A percentile compares a stretch with the other conserved stretches of the same genome.
Conservation (phyloP, 1,284 basidiomycete species). For the Ustilago curta region DNA sequence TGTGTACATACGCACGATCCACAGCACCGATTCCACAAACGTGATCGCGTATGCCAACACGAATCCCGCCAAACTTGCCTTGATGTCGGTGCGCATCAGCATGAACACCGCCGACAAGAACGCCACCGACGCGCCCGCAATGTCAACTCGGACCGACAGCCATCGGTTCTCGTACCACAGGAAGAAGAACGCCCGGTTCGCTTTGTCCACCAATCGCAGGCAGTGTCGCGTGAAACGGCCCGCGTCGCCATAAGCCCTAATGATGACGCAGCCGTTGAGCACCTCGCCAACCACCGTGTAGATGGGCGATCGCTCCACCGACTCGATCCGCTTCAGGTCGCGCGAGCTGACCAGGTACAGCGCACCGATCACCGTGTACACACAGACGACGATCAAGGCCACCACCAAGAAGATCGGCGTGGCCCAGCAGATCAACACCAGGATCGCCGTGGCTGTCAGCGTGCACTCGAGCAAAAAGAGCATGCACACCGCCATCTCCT, state of each 20-base stretch:
- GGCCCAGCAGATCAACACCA: slow-evolving; percentile 65
- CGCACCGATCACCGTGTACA: slow-evolving; percentile 64
- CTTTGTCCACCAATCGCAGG: slow-evolving; percentile 71
- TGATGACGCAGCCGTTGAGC: slow-evolving; percentile 81
- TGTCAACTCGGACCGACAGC: slow-evolving; percentile 68
- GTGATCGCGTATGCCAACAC: slow-evolving; percentile 65
- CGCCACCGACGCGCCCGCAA: slow-evolving; percentile 63
- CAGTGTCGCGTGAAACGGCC: slow-evolving; percentile 76
- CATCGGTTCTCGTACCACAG: slow-evolving; percentile 74
- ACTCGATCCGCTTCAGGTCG: slow-evolving; percentile 68
- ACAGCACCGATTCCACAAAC: slow-evolving; percentile 76
- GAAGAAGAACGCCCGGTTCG: slow-evolving; percentile 69
- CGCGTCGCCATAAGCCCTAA: slow-evolving; percentile 88
- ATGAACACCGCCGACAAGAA: slow-evolving; percentile 71
- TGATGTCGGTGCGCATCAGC: slow-evolving; percentile 71
- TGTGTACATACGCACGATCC: slow-evolving; percentile 66
- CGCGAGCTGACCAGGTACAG: slow-evolving; percentile 67
- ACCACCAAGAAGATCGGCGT: slow-evolving; percentile 60
- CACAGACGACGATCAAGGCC: slow-evolving; percentile 54
- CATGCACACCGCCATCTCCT: slow-evolving; percentile 63
- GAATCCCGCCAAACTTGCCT: slow-evolving; percentile 66
- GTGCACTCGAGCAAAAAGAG: slow-evolving; percentile 57
- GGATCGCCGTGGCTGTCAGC: slow-evolving; percentile 55
- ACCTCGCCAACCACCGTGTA: slow-evolving; percentile 73
- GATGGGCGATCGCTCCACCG: slow-evolving; percentile 67